Evolutionary conservation across 192 early-diverging fungal species (phyloP), one percentile per base, ranked within the genome.

Genomic region (Thamnidium elegans): DNA sequence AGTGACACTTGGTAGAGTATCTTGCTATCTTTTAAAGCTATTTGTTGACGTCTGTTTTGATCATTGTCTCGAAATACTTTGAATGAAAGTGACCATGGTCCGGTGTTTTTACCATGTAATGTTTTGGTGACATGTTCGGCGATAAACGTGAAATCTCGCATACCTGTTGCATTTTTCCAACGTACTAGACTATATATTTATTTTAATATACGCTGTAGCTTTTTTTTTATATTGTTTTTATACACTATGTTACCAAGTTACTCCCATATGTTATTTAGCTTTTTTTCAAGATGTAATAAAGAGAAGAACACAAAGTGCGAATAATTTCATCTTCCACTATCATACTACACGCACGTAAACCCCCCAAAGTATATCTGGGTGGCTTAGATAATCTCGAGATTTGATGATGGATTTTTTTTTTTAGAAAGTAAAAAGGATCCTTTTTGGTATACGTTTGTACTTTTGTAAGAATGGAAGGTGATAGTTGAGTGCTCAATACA

Each of bases 131-230:
- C 74, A 64, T 71, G 55, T 52, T 76, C 74, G 14, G 61, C 65
- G 52, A 76, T 71, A 14, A 60, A 61, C 0, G 59, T 71, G 61
- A 76, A 68, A 55, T 71, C 69, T 15, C 66, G 69, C 74, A 76
- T 76, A 13, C 74, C 74, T 1, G 69, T 76, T 54, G 74, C 74
- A 67, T 76, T 71, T 32, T 71, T 71, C 74, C 74, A 76, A 15
- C 74, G 66, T 36, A 76, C 63, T 48, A 76, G 50, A 67, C 74
- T 76, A 54, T 43, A 34, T 50, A 15, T 14, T 19, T n/a, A n/a
- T 7, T 55, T 51, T 5, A 21, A 32, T 7, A 46, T n/a, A 26
- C 1, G 6, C 14, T 2, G 4, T 43, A 45, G 8, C 21, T 17
- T 9, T 42, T 8, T 19, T 39, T 30, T 7, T n/a, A n/a, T n/a